phyloP scores from a whole-genome alignment of 768 basidiomycete genomes.

The Termitomyces sp. region DNA sequence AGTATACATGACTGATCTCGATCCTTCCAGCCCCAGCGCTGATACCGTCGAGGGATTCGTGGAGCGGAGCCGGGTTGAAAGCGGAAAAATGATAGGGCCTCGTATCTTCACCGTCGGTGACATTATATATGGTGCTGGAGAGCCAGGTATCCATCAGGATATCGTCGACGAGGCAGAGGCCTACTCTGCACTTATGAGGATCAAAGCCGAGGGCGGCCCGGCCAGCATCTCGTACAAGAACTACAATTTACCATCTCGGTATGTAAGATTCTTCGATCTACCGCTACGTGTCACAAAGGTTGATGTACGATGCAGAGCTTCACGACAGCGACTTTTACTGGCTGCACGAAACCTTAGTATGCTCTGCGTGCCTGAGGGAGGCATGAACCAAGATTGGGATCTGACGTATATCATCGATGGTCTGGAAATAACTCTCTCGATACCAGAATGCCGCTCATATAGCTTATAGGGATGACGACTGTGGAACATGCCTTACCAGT shows the following conservation, averaged over 20 bases:
- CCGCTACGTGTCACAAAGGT: background rate
- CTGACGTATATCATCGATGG: constrained; percentile 77
- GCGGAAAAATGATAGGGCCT: constrained; percentile 65
- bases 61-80: constrained; percentile 66
- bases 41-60: constrained; percentile 57
- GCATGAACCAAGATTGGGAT: constrained; percentile 81
- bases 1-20: background rate
- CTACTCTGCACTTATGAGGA: constrained; percentile 57
- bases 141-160: constrained; percentile 49
- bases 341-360: constrained; percentile 61
- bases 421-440: constrained; percentile 15
- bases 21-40: constrained; percentile 51
- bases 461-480: constrained; percentile 65
- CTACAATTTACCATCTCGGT: constrained; percentile 69
- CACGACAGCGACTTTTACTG: constrained; percentile 60
- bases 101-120: constrained; percentile 71
- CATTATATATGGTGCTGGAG: constrained; percentile 56
- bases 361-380: constrained; percentile 74
- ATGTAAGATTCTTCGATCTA: constrained; percentile 8
- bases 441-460: background rate
- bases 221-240: constrained; percentile 76
- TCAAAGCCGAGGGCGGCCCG: constrained; percentile 70
- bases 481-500: constrained; percentile 70
- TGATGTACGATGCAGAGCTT: constrained; percentile 39
- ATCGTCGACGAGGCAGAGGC: constrained; percentile 62